Conservation (phyloP, 169 alveolate species). For the Cryptosporidium canis region DNA sequence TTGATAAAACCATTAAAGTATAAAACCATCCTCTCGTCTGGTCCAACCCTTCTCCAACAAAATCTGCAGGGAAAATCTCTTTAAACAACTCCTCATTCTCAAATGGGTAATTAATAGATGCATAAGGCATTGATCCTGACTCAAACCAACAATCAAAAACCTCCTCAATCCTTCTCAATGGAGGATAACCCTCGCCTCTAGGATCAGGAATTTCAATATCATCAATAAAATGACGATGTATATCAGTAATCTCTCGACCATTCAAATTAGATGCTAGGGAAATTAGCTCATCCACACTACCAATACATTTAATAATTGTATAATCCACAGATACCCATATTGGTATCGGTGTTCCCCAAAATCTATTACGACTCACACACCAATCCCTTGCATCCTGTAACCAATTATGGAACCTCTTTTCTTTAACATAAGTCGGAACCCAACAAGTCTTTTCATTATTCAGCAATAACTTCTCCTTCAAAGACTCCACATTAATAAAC, state of each 20-base stretch:
- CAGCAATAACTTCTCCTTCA: conserved; percentile 88
- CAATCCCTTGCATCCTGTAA: conserved; percentile 98
- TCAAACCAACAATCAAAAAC: conserved; percentile 99
- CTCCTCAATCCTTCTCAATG: conserved; percentile 85
- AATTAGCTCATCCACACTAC: conserved; percentile 87
- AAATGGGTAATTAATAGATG: conserved; percentile 97
- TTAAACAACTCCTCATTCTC: conserved; percentile 87
- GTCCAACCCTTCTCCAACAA: conserved; percentile 99
- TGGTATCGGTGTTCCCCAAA: conserved; percentile 99
- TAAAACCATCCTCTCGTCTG: conserved; percentile 99
- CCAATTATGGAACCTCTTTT: conserved; percentile 99
- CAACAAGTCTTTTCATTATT: conserved; percentile 91
- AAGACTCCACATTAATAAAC: conserved; percentile 97
- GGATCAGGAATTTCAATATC: conserved; percentile 96
- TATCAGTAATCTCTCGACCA: conserved; percentile 86
- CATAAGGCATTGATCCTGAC: conserved; percentile 99
- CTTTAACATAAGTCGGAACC: conserved; percentile 97
- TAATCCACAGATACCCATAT: conserved; percentile 96
- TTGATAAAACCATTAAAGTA: conserved; percentile 89
- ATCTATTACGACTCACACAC: conserved; percentile 98
- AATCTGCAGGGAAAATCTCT: conserved; percentile 97
- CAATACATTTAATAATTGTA: conserved; percentile 95
- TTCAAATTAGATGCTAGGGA: conserved; percentile 73
- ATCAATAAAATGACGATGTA: conserved; percentile 97
- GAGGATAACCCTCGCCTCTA: conserved; percentile 91